phyloP scores from a whole-genome alignment of 306 rosid species.

The Citrullus colocynthis region DNA sequence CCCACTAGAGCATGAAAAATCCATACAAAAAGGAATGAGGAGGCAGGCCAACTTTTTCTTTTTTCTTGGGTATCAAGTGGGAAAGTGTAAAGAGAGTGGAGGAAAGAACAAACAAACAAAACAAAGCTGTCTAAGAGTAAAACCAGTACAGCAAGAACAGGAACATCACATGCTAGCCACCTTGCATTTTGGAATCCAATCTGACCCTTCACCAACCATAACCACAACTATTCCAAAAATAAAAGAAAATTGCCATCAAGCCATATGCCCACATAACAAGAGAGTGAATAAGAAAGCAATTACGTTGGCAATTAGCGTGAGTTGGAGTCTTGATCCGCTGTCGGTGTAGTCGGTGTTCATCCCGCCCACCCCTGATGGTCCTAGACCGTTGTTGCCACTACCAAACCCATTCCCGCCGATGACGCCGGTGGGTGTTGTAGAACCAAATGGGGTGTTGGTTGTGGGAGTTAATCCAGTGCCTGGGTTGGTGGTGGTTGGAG shows the following conservation, averaged over 20 bases:
- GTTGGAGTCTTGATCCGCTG: neutral
- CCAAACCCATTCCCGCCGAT: conserved; percentile 1
- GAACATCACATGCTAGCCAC: neutral
- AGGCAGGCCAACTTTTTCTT: conserved; percentile 14
- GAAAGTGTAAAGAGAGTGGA: conserved; percentile 1
- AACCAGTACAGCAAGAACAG: conserved; percentile 5
- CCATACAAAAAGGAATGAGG: conserved; percentile 24
- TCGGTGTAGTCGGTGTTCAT: neutral
- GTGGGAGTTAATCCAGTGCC: neutral
- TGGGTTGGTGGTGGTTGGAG: conserved; percentile 12
- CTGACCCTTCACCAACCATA: conserved; percentile 1
- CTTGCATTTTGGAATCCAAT: neutral
- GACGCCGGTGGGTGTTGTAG: conserved; percentile 4
- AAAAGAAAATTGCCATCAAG: neutral
- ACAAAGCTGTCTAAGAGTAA: conserved; percentile 17
- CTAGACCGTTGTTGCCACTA: neutral
- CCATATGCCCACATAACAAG: neutral
- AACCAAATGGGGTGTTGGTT: conserved; percentile 7
- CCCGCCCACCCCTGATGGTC: conserved; percentile 8
- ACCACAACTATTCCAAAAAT: neutral
- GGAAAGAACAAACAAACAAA: conserved; percentile 12
- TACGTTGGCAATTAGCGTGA: neutral
- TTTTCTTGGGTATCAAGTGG: conserved; percentile 2
- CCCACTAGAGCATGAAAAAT: conserved; percentile 11
- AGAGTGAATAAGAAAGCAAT: neutral